Conservation (phyloP, 2,329 filamentous ascomycete species). For the Botrytis fabae region DNA sequence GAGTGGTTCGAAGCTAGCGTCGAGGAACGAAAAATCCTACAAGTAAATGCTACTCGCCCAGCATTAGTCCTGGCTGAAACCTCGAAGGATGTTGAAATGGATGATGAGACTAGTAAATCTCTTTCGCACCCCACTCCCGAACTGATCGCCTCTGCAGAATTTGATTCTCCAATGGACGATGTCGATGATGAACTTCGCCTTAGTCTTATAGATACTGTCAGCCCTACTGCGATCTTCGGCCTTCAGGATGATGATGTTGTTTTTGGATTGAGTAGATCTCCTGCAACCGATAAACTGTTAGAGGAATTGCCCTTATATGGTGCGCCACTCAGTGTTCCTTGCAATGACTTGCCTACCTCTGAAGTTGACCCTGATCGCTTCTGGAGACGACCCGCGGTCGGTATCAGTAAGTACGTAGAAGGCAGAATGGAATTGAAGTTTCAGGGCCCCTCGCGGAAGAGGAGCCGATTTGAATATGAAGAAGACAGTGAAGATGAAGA, state of each 20-base stretch:
- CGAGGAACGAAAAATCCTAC: conserved; percentile 65
- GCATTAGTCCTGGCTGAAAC: conserved; percentile 32
- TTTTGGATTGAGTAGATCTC: conserved; percentile 73
- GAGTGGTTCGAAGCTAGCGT: conserved; percentile 70
- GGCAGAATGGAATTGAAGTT: conserved; percentile 72
- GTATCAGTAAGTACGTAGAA: conserved; percentile 83
- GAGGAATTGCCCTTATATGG: conserved; percentile 81
- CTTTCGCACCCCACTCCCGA: conserved; percentile 61
- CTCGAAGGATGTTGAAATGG: conserved; percentile 41
- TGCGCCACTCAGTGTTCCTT: conserved; percentile 59
- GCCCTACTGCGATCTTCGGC: conserved; percentile 80
- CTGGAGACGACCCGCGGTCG: conserved; percentile 76
- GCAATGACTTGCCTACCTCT: conserved; percentile 56
- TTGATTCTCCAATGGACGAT: conserved; percentile 54
- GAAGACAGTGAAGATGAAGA: conserved; percentile 70
- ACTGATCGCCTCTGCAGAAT: conserved; percentile 62
- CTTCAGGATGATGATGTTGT: conserved; percentile 80
- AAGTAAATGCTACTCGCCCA: conserved; percentile 62
- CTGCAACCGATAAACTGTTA: conserved; percentile 73
- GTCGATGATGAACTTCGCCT: conserved; percentile 41
- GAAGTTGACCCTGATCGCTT: conserved; percentile 66
- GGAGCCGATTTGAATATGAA: conserved; percentile 78
- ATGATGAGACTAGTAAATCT: conserved; percentile 35
- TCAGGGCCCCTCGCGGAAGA: conserved; percentile 68
- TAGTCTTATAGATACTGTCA: conserved; percentile 47